These are phyloP conservation scores for Leccinum subgranulosum DNA, from an alignment of 768 basidiomycete species.

Conservation along the genomic window DNA sequence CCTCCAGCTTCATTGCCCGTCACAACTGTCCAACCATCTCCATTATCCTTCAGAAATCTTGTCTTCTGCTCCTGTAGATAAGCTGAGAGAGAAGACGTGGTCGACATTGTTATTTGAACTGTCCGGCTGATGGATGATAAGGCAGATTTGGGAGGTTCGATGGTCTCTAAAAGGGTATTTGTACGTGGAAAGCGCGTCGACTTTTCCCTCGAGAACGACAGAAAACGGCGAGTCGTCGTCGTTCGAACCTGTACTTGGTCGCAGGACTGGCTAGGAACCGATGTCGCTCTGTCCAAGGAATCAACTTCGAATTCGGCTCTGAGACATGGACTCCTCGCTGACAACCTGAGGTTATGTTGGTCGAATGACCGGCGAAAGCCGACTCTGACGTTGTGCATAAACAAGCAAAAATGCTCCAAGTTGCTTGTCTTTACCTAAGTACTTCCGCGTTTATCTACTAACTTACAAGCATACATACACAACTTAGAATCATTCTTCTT, in stretches of 20 bases:
- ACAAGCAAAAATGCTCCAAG: background rate
- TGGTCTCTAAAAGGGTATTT: background rate
- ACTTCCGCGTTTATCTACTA: too few species aligned
- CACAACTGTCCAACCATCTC: conserved; percentile 72
- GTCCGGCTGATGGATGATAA: background rate
- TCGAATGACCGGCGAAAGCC: background rate
- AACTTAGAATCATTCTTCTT: background rate
- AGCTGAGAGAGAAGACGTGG: conserved; percentile 27
- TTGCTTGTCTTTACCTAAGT: too few species aligned
- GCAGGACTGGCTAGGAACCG: background rate
- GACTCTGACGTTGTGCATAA: conserved; percentile 5
- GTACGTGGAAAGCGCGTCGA: background rate
- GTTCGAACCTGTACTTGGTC: background rate
- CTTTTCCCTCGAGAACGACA: background rate
- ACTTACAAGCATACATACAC: background rate
- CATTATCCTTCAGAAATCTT: conserved; percentile 58
- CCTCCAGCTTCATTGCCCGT: conserved; percentile 99
- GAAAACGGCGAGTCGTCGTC: background rate
- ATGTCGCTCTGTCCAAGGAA: background rate
- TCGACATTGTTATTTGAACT: conserved; percentile 19
- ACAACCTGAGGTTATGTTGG: background rate
- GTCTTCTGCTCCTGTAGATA: conserved; percentile 51
- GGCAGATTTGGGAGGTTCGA: background rate
- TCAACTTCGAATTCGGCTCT: background rate
- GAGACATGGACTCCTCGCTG: background rate